Conservation (phyloP, 2,329 filamentous ascomycete species). For the Phialophora chinensis region DNA sequence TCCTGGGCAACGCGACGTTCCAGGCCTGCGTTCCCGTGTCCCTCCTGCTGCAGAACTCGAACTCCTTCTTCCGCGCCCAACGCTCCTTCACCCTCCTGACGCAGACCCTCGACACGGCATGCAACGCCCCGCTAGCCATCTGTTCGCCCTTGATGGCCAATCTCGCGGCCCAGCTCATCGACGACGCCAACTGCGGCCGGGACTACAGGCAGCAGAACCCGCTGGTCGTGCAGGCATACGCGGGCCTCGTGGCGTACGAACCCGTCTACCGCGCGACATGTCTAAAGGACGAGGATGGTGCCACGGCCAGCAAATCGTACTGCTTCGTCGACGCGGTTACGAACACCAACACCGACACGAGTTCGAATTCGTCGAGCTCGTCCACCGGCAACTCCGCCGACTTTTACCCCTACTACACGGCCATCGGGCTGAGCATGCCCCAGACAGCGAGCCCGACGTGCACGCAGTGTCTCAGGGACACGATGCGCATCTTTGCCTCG, state of each 20-base stretch:
- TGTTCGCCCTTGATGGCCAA: conserved; percentile 71
- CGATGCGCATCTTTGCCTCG: conserved; percentile 79
- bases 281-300: conserved; percentile 67
- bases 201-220: conserved; percentile 73
- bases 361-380: too few relatives aligned
- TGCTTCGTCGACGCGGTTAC: conserved; percentile 82
- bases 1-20: conserved; percentile 71
- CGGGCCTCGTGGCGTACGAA: conserved; percentile 77
- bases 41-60: conserved; percentile 81
- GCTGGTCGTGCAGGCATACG: conserved; percentile 74
- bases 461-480: conserved; percentile 74
- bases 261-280: conserved; percentile 82
- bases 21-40: conserved; percentile 81
- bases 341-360: conserved; percentile 59
- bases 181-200: conserved; percentile 68
- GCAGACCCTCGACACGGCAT: conserved; percentile 78
- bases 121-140: conserved; percentile 66
- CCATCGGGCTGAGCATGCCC: conserved; percentile 75
- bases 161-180: conserved; percentile 70
- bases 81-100: conserved; percentile 75
- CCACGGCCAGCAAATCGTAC: conserved; percentile 62
- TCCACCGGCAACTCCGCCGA: conserved; percentile 63
- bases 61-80: conserved; percentile 79
- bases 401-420: conserved; percentile 83
- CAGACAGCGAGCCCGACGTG: conserved; percentile 73